Conservation (phyloP, 805 yeast species). For the Pichia pseudocactophila region DNA sequence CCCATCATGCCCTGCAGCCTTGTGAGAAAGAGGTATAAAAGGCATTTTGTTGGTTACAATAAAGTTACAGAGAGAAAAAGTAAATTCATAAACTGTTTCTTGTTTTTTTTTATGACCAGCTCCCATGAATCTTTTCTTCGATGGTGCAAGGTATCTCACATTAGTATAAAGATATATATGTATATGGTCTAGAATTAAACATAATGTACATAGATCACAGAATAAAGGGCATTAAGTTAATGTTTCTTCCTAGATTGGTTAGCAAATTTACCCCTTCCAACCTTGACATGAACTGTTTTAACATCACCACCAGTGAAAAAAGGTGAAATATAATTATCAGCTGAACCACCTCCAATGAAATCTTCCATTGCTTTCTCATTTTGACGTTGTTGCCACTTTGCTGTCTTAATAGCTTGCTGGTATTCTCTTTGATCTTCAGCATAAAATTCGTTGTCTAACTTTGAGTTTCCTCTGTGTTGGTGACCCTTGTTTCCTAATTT, state of each 20-base stretch:
- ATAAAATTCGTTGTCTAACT: conserved; percentile 46
- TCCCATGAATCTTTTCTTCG: too few species aligned
- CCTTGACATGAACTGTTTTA: conserved; percentile 54
- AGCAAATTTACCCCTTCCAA: conserved; percentile 79
- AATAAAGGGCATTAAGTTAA: conserved; percentile 4
- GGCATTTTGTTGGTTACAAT: conserved; percentile 12
- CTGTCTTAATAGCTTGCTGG: conserved; percentile 76
- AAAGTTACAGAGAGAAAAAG: neutral
- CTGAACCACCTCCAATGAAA: conserved; percentile 93
- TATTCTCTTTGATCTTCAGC: conserved; percentile 96
- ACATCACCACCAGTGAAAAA: conserved; percentile 56
- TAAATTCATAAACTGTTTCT: too few species aligned
- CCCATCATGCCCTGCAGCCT: conserved; percentile 93
- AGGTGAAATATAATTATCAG: conserved; percentile 84
- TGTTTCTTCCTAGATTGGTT: conserved; percentile 48
- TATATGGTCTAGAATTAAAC: too few species aligned
- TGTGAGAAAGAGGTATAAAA: conserved; percentile 39
- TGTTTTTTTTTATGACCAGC: neutral
- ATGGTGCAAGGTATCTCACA: too few species aligned
- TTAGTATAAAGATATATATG: too few species aligned
- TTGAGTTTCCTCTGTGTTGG: conserved; percentile 57
- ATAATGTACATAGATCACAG: too few species aligned
- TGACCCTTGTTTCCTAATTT: conserved; percentile 71
- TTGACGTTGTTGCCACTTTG: conserved; percentile 77
- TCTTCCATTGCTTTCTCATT: conserved; percentile 79